Percentiles rank a stretch among this genome's conserved stretches.
Conservation (phyloP, 768 basidiomycete species). For the Boletus sp. region DNA sequence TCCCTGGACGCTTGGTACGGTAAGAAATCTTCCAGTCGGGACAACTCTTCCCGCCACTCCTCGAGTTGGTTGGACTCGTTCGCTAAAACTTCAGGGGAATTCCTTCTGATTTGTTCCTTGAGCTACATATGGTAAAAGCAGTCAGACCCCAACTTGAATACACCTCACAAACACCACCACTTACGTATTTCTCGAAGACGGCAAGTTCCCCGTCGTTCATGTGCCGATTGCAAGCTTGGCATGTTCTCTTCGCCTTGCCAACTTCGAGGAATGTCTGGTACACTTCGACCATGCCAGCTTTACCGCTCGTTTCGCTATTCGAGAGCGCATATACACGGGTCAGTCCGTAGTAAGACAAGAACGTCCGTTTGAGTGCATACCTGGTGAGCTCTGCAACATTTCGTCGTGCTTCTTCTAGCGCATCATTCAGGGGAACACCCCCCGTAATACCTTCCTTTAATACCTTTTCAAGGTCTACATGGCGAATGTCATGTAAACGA, state of each 20-base stretch:
- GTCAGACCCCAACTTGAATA: background rate
- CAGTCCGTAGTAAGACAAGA: background rate
- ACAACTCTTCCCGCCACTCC: conserved; percentile 60
- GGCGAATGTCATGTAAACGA: background rate
- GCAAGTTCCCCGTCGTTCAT: conserved; percentile 52
- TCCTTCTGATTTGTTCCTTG: conserved; percentile 56
- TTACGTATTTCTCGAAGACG: conserved; percentile 70
- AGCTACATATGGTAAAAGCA: conserved; percentile 42
- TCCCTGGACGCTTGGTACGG: conserved; percentile 54
- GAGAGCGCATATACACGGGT: background rate
- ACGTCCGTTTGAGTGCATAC: conserved; percentile 1
- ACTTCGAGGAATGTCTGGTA: conserved; percentile 54
- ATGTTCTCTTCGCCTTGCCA: conserved; percentile 64
- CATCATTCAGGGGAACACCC: conserved; percentile 42
- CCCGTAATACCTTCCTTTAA: conserved; percentile 40
- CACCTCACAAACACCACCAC: conserved; percentile 14
- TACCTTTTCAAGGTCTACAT: conserved; percentile 39
- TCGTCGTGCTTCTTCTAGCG: conserved; percentile 39
- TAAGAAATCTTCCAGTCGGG: conserved; percentile 53
- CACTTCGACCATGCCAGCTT: conserved; percentile 39
- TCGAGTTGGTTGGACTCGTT: conserved; percentile 35
- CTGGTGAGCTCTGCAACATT: conserved; percentile 16
- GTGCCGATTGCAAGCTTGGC: conserved; percentile 72
- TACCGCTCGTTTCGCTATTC: conserved; percentile 19
- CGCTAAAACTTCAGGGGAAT: conserved; percentile 45